Percentiles rank a stretch among this genome's conserved stretches.
Evolutionary conservation across 139 green algal species (phyloP).

Genomic region (Volvox reticuliferus): DNA sequence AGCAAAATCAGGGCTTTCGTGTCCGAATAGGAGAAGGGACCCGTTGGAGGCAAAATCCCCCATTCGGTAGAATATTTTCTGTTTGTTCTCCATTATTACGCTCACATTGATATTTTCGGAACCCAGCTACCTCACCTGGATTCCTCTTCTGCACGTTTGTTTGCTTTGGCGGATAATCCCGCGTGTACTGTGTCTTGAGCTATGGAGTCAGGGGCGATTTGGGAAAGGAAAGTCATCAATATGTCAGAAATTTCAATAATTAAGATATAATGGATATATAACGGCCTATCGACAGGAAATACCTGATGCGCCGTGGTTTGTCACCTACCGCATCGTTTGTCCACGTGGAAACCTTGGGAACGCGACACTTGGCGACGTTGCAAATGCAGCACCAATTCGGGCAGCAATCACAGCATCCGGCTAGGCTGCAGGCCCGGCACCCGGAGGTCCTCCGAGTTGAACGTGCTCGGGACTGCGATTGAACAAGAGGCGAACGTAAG

Average conservation of each 20-base stretch:
- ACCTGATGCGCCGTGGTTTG: not conserved
- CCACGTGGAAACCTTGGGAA: not conserved
- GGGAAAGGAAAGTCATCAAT: not conserved
- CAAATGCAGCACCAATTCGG: conserved; percentile 40
- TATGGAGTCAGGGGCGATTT: not conserved
- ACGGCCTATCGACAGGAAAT: no score
- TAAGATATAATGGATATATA: no score
- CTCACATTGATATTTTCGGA: not conserved
- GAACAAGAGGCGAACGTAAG: not conserved
- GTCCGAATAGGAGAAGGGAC: no score
- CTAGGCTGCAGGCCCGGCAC: not conserved
- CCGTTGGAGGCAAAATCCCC: no score
- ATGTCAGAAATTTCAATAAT: no score
- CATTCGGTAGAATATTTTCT: no score
- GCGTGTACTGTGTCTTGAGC: conserved; percentile 19
- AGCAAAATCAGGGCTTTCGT: no score
- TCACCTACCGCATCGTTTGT: not conserved
- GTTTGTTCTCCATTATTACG: not conserved
- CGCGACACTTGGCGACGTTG: conserved; percentile 25
- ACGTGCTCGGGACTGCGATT: not conserved
- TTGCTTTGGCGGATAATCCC: conserved; percentile 29
- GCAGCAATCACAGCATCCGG: conserved; percentile 16
- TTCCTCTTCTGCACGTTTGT: not conserved
- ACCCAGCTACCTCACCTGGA: not conserved
- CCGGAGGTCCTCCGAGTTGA: not conserved